Percentiles rank a stretch among this genome's conserved stretches.
Evolutionary conservation across 345 rosid genomes (phyloP).

Genomic region (Laguncularia racemosa): DNA sequence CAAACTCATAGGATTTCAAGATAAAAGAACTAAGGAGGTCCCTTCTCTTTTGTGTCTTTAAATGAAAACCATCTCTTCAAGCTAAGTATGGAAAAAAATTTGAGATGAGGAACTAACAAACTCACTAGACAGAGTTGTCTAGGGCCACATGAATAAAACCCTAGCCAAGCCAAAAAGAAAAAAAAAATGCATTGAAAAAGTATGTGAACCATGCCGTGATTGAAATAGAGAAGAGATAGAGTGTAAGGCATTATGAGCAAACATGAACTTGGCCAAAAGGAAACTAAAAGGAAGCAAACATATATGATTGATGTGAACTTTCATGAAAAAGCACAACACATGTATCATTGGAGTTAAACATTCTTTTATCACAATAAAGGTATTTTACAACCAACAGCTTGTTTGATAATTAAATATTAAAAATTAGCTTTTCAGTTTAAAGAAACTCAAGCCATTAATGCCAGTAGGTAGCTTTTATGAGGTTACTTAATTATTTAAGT

Average conservation of each 20-base stretch:
- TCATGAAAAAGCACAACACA: conserved; percentile 20
- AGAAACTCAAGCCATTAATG: too few species aligned
- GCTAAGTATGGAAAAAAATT: conserved; percentile 19
- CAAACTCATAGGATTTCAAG: conserved; percentile 12
- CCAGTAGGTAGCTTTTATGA: too few species aligned
- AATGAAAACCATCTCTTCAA: conserved; percentile 44
- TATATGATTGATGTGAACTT: conserved; percentile 26
- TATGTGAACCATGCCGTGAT: background rate
- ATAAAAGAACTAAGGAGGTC: conserved; percentile 23
- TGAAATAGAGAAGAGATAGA: conserved; percentile 2
- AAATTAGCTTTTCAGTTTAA: too few species aligned
- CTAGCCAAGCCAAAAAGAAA: conserved; percentile 8
- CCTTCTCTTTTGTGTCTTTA: conserved; percentile 41
- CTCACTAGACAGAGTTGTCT: conserved; percentile 22
- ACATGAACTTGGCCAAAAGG: conserved; percentile 34
- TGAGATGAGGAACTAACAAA: background rate
- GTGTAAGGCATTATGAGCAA: conserved; percentile 27
- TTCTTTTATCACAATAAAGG: conserved; percentile 18
- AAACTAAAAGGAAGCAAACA: conserved; percentile 24
- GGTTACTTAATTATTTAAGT: too few species aligned
- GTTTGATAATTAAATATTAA: background rate
- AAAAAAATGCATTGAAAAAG: background rate
- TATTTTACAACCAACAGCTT: conserved; percentile 8
- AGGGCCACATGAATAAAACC: conserved; percentile 19
- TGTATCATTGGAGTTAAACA: conserved; percentile 22